A percentile compares a stretch with the other conserved stretches of the same genome.
phyloP scores from a whole-genome alignment of 176 grass and related monocot species.

The Oryza punctata region DNA sequence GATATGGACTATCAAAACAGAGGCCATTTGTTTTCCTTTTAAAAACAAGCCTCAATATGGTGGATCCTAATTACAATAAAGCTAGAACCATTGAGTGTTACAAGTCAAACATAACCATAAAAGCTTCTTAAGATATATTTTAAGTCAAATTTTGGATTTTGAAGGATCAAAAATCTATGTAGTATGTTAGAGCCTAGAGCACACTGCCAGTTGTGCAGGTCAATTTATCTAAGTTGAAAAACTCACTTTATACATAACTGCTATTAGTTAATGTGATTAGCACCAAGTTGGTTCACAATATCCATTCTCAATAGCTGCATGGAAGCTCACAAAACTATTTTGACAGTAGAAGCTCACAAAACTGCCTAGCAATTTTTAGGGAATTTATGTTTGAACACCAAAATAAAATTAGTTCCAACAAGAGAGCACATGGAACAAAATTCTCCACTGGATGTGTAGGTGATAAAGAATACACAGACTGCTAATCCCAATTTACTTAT shows the following conservation, averaged over 20 bases:
- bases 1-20: neutral
- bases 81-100: neutral
- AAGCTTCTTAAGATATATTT: neutral
- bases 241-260: neutral
- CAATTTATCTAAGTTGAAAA: neutral
- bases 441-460: neutral
- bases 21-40: neutral
- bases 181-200: neutral
- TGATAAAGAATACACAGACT: neutral
- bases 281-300: neutral
- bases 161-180: neutral
- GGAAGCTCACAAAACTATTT: neutral
- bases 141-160: neutral
- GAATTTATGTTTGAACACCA: slow-evolving; percentile 7
- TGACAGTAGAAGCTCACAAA: neutral
- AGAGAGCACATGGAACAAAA: neutral
- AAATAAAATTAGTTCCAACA: neutral
- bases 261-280: neutral
- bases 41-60: neutral
- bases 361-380: neutral
- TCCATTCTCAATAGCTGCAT: neutral
- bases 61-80: neutral
- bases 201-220: neutral
- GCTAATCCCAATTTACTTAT: neutral
- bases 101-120: neutral